Conservation (phyloP, 164 flowering plant species). For the Dillenia suffruticosa region DNA sequence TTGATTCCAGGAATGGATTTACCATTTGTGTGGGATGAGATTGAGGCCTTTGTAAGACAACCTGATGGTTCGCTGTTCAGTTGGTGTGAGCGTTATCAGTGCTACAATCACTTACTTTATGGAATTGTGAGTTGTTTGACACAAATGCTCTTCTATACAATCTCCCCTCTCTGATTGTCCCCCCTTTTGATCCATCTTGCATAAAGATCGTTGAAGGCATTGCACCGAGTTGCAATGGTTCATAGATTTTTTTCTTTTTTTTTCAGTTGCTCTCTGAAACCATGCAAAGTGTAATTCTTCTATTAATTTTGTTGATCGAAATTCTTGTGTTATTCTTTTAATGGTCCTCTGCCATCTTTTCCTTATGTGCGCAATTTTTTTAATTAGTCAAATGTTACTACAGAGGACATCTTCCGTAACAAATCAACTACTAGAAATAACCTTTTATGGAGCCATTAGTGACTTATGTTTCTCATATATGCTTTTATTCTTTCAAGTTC, state of each 20-base stretch:
- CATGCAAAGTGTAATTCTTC: not conserved
- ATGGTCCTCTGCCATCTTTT: no score
- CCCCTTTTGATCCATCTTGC: not conserved
- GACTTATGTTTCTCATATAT: not conserved
- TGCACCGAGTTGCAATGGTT: not conserved
- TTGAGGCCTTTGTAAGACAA: constrained; percentile 74
- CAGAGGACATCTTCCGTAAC: no score
- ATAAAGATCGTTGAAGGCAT: not conserved
- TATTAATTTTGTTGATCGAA: not conserved
- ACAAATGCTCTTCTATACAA: not conserved
- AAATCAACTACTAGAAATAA: no score
- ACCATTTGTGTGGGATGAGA: constrained; percentile 82
- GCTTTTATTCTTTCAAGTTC: not conserved
- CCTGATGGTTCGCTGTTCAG: constrained; percentile 92
- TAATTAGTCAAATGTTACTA: no score
- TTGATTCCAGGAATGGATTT: constrained; percentile 77
- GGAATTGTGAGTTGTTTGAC: constrained; percentile 61
- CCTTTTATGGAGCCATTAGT: not conserved
- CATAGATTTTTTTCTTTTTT: not conserved
- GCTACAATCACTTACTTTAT: constrained; percentile 69
- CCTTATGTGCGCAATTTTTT: no score
- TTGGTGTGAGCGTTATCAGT: constrained; percentile 86
- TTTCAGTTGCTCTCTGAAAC: not conserved
- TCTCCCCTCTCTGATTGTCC: not conserved
- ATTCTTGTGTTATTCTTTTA: not conserved